Percentiles rank a stretch among this genome's conserved stretches.
Conservation (phyloP, 257 asterid species). For the Lithospermum erythrorhizon region DNA sequence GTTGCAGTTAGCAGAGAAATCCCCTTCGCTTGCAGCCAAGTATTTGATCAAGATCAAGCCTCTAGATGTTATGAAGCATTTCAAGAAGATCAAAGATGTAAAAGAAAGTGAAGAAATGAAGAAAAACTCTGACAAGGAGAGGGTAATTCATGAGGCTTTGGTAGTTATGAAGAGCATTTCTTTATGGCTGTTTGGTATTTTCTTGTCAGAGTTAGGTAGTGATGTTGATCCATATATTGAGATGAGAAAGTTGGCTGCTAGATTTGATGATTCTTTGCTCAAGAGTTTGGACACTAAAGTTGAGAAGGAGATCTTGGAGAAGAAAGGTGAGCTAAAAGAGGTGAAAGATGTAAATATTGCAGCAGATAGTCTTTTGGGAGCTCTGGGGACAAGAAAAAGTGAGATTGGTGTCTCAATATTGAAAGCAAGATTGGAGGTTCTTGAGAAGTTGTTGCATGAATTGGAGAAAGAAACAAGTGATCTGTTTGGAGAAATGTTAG, state of each 20-base stretch:
- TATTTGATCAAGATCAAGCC: slow-evolving; percentile 18
- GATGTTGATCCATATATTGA: slow-evolving; percentile 27
- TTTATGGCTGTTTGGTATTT: slow-evolving; percentile 33
- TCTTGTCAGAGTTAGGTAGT: slow-evolving; percentile 33
- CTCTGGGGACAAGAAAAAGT: slow-evolving; percentile 1
- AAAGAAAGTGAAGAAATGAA: slow-evolving; percentile 19
- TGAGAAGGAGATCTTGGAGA: slow-evolving; percentile 16
- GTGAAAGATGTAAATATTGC: slow-evolving; percentile 39
- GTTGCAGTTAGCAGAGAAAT: slow-evolving; percentile 18
- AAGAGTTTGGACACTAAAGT: slow-evolving; percentile 27
- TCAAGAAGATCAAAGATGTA: slow-evolving; percentile 12
- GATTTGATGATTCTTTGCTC: slow-evolving; percentile 24
- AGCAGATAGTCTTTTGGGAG: slow-evolving; percentile 8
- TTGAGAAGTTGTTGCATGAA: slow-evolving; percentile 25
- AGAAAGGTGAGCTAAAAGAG: slow-evolving; percentile 25
- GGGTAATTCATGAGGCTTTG: slow-evolving; percentile 26
- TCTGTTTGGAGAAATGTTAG: slow-evolving; percentile 42
- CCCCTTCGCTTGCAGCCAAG: slow-evolving; percentile 11
- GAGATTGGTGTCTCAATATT: slow-evolving; percentile 16
- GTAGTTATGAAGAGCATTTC: slow-evolving; percentile 22
- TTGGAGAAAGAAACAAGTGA: slow-evolving; percentile 28
- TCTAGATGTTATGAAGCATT: slow-evolving; percentile 11
- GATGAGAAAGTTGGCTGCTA: slow-evolving; percentile 18
- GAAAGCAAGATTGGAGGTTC: slow-evolving; percentile 26
- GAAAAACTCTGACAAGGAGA: slow-evolving; percentile 25